Evolutionary conservation across 1,284 basidiomycete species (phyloP).

Genomic region (Tylopilus microsporus): DNA sequence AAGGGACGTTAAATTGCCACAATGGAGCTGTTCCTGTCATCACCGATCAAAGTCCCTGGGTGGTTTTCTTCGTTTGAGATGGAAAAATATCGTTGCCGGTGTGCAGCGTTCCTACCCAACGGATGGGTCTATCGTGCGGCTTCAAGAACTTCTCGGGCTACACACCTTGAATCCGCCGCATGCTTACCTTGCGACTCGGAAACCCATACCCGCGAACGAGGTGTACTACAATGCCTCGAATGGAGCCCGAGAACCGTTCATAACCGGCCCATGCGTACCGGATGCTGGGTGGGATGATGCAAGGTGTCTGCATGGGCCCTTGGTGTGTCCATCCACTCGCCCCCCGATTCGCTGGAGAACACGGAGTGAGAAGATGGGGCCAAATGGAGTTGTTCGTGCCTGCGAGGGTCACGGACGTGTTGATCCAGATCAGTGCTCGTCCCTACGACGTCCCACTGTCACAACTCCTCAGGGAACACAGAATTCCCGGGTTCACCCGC

Average conservation of each 20-base stretch:
- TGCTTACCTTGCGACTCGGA: neutral
- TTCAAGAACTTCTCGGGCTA: neutral
- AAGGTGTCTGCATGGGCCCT: neutral
- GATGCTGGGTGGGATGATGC: neutral
- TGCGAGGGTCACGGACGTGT: constrained; percentile 1
- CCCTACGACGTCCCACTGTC: neutral
- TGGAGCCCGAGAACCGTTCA: neutral
- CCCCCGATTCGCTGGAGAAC: constrained; percentile 39
- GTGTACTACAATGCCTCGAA: neutral
- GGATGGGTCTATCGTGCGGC: too few relatives aligned
- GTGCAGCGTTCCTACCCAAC: neutral
- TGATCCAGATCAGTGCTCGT: constrained; percentile 5
- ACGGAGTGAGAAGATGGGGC: constrained; percentile 17
- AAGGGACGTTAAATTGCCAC: neutral
- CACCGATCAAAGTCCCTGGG: neutral
- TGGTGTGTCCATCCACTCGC: neutral
- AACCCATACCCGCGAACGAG: neutral
- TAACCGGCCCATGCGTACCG: neutral
- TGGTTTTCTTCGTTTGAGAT: neutral
- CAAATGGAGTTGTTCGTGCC: constrained; percentile 23
- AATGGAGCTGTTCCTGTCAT: neutral
- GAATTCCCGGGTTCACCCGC: neutral
- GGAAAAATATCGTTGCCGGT: constrained; percentile 1
- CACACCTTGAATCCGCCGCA: neutral
- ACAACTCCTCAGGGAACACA: neutral